These are phyloP conservation scores for Monilinia vaccinii-corymbosi DNA, from an alignment of 2,329 filamentous ascomycete species.

Conservation along the genomic window DNA sequence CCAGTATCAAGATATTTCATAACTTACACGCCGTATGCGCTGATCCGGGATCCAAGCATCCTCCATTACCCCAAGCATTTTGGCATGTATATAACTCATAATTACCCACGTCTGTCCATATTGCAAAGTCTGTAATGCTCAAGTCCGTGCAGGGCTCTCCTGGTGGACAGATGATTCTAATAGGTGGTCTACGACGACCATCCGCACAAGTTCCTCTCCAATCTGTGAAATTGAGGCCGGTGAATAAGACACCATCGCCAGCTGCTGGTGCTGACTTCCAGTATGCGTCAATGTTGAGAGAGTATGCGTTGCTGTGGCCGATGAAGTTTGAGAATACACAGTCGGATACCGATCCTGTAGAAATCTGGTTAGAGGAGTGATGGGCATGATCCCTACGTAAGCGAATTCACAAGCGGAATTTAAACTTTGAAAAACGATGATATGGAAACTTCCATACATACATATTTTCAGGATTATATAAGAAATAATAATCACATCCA, in stretches of 20 bases:
- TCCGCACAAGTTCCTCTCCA: constrained; percentile 41
- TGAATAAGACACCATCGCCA: constrained; percentile 45
- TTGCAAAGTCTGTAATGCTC: constrained; percentile 28
- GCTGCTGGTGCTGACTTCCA: constrained; percentile 38
- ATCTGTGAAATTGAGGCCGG: constrained; percentile 43
- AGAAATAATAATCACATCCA: too few relatives aligned
- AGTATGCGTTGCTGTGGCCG: constrained; percentile 50
- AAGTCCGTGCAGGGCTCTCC: constrained; percentile 27
- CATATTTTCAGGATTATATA: too few relatives aligned
- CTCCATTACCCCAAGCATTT: constrained; percentile 10
- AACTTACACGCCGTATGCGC: constrained; percentile 8
- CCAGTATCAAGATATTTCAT: neutral
- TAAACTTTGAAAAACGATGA: too few relatives aligned
- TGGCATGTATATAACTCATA: constrained; percentile 7
- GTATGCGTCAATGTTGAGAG: constrained; percentile 45
- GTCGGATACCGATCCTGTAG: constrained; percentile 39
- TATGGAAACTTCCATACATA: too few relatives aligned
- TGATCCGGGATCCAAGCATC: constrained; percentile 2
- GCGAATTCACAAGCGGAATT: too few relatives aligned
- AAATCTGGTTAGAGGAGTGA: constrained; percentile 10
- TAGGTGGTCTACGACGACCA: constrained; percentile 26
- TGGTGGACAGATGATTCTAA: constrained; percentile 29
- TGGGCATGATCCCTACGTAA: neutral
- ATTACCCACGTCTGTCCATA: constrained; percentile 28
- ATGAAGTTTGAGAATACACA: constrained; percentile 49